Evolutionary conservation across 2,329 filamentous ascomycete species (phyloP).

Genomic region (Bipolaris bicolor): DNA sequence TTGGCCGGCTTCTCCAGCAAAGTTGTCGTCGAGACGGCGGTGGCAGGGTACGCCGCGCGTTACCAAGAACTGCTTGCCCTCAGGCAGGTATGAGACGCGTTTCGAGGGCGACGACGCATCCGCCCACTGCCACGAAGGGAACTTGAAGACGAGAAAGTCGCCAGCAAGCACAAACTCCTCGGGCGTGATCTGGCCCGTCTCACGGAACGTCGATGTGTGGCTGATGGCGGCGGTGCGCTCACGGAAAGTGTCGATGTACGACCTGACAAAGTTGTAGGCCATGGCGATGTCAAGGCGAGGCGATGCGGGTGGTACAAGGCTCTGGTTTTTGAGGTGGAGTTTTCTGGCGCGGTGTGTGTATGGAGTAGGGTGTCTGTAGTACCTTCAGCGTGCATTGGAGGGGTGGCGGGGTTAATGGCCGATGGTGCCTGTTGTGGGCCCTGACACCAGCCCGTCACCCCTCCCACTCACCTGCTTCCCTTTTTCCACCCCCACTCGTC

Average conservation of each 20-base stretch:
- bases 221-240: constrained; percentile 89
- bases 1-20: constrained; percentile 83
- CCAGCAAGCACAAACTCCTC: constrained; percentile 96
- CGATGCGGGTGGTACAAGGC: background rate
- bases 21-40: constrained; percentile 88
- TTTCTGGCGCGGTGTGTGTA: background rate
- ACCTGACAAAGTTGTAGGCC: constrained; percentile 81
- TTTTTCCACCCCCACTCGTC: constrained; percentile 1
- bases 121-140: constrained; percentile 97
- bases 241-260: constrained; percentile 87
- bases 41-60: constrained; percentile 95
- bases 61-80: constrained; percentile 92
- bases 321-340: background rate
- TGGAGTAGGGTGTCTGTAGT: constrained; percentile 9
- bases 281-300: constrained; percentile 55
- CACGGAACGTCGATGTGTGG: constrained; percentile 90
- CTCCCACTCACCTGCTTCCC: constrained; percentile 5
- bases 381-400: background rate
- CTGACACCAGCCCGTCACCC: constrained; percentile 12
- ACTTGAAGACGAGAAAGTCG: constrained; percentile 98
- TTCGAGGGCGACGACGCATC: constrained; percentile 82
- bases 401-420: constrained; percentile 7
- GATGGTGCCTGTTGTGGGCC: constrained; percentile 11
- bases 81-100: constrained; percentile 79
- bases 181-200: constrained; percentile 92